Evolutionary conservation across 148 eudicot species (phyloP).

Genomic region (Dysphania ambrosioides): DNA sequence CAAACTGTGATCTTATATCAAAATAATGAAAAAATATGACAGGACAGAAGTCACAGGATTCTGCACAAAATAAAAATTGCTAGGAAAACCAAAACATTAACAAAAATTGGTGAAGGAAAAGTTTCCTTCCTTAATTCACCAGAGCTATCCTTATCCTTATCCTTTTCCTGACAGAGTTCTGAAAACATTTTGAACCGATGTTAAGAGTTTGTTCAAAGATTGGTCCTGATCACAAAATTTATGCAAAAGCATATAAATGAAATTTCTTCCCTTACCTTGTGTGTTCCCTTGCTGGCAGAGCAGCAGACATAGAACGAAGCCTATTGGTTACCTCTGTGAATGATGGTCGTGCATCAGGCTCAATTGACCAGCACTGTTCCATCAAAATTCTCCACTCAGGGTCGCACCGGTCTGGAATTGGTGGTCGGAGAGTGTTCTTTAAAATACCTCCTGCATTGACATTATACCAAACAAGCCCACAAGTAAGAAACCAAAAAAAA

Average conservation of each 20-base stretch:
- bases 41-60: conserved; percentile 34
- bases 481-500: no score
- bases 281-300: conserved; percentile 61
- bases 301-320: conserved; percentile 54
- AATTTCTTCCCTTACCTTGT: conserved; percentile 34
- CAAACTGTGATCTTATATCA: conserved; percentile 19
- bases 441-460: conserved; percentile 65
- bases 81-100: conserved; percentile 26
- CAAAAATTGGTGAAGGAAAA: conserved; percentile 20
- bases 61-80: conserved; percentile 27
- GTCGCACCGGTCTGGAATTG: conserved; percentile 68
- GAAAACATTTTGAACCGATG: conserved; percentile 9
- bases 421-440: conserved; percentile 81
- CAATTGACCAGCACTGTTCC: conserved; percentile 83
- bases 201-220: conserved; percentile 3
- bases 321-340: conserved; percentile 66
- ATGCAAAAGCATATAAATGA: neutral
- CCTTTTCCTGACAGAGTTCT: conserved; percentile 33
- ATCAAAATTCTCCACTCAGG: conserved; percentile 77
- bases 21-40: conserved; percentile 40
- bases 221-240: neutral
- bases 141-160: no score
- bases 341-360: conserved; percentile 69
- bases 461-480: conserved; percentile 5
- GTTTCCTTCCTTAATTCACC: conserved; percentile 17